Evolutionary conservation across 1,284 basidiomycete genomes (phyloP).

Genomic region (Apiotrichum akiyoshidainum): DNA sequence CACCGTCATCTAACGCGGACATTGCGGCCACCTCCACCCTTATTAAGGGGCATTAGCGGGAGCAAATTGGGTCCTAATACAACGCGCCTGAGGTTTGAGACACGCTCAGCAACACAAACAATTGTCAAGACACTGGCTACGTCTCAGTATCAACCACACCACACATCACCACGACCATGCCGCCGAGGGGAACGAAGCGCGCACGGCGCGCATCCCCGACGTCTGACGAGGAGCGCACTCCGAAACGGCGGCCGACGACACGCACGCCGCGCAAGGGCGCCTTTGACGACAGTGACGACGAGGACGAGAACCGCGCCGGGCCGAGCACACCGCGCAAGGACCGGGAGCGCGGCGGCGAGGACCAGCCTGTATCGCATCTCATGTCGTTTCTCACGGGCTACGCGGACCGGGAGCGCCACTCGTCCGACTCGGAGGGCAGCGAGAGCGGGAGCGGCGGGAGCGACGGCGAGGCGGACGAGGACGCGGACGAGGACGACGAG

Average conservation of each 20-base stretch:
- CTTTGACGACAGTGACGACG: not conserved
- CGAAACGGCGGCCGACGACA: not conserved
- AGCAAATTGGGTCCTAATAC: constrained; percentile 1
- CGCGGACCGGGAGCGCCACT: constrained; percentile 19
- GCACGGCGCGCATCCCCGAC: constrained; percentile 10
- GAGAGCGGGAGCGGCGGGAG: constrained; percentile 19
- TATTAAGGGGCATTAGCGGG: not conserved
- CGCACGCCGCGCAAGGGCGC: not conserved
- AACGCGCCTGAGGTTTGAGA: not conserved
- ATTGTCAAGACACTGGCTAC: too few species aligned
- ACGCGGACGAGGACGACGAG: constrained; percentile 26
- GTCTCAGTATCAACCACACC: not conserved
- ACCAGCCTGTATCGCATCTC: constrained; percentile 29
- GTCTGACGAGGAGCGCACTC: not conserved
- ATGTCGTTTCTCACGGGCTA: constrained; percentile 47
- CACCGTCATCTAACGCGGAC: constrained; percentile 19
- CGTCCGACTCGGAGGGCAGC: constrained; percentile 20
- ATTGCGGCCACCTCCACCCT: not conserved
- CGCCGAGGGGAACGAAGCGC: constrained; percentile 1
- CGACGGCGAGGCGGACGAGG: constrained; percentile 30
- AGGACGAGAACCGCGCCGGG: not conserved
- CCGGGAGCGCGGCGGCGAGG: not conserved
- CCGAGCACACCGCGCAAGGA: not conserved
- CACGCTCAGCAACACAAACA: not conserved
- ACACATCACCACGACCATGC: not conserved